Evolutionary conservation across 2,329 filamentous ascomycete species (phyloP).

Genomic region (Lachnellula subtilissima): DNA sequence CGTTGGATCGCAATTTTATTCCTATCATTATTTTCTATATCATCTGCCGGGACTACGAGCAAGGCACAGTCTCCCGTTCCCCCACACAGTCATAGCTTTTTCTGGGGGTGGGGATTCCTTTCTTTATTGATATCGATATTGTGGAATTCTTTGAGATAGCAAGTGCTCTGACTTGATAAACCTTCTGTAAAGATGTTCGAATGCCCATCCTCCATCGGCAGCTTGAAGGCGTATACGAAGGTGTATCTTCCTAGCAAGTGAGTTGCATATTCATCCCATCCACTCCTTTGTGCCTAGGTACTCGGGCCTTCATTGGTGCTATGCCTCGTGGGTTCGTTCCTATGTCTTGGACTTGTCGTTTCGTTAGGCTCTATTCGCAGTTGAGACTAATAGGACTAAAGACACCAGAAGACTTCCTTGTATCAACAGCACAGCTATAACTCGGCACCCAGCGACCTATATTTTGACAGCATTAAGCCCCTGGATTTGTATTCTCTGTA

Average conservation of each 20-base stretch:
- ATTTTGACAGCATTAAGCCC: not conserved
- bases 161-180: not conserved
- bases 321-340: conserved; percentile 1
- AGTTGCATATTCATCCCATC: conserved; percentile 1
- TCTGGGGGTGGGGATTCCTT: conserved; percentile 5
- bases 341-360: not conserved
- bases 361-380: not conserved
- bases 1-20: conserved; percentile 7
- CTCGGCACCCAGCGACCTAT: not conserved
- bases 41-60: conserved; percentile 6
- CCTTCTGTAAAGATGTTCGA: not conserved
- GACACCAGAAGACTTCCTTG: not conserved
- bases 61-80: conserved; percentile 4
- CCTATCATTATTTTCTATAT: conserved; percentile 10
- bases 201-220: not conserved
- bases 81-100: conserved; percentile 4
- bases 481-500: not conserved
- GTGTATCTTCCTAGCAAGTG: conserved; percentile 4
- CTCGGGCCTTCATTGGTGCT: not conserved
- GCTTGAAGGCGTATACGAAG: not conserved
- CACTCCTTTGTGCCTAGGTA: not conserved
- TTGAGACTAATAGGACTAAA: not conserved
- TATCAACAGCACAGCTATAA: not conserved
- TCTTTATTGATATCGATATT: not conserved
- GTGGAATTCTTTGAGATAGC: not conserved